Evolutionary conservation across 345 rosid genomes (phyloP), one percentile per base, ranked within the genome.

Genomic region (Citrus sp.): DNA sequence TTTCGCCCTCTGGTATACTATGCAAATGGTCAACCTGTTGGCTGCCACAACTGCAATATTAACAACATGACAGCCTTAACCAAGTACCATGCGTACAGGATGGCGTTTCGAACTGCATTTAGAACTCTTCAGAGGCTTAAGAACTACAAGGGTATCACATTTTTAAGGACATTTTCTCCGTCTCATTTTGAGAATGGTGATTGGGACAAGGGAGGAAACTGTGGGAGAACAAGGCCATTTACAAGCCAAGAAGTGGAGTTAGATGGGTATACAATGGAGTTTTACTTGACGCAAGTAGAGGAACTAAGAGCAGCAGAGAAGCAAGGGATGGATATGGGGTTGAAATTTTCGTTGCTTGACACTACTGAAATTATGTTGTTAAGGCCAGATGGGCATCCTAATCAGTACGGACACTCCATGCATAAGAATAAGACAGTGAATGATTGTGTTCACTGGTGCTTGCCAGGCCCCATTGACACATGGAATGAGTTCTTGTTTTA

Each of bases 361-460:
- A 84, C 85, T 3, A 89, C 91, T 9, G 89, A 88, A 79, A 83
- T 85, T 9, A 87, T 91, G 94, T 66, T 88, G 84, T 78, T 85
- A 62, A 79, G 94, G 77, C 91, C 94, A 46, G 94, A 91, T 79
- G 92, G 92, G 10, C 92, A 91, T 71, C 94, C 94, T 0, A 80
- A 78, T 76, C 70, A 69, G 2, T 81, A 76, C 32, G 89, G 91
- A 42, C 81, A 73, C 35, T 80, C 84, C 1, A 72, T 60, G 34
- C 75, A 70, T 51, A 78, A 55, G 73, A 88, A 87, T 77, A 76
- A 59, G 28, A 60, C 78, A 0, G 62, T 80, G 3, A 85, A 80
- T 18, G 98, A 92, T 72, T 92, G 97, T 79, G 91, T 94, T 56
- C 95, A 92, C 83, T 92, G 98, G 98, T 94, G 97, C 85, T 85